Evolutionary conservation across 2,329 filamentous ascomycete genomes (phyloP), one percentile per base, ranked within the genome.

Genomic region (Westerdykella sp.): DNA sequence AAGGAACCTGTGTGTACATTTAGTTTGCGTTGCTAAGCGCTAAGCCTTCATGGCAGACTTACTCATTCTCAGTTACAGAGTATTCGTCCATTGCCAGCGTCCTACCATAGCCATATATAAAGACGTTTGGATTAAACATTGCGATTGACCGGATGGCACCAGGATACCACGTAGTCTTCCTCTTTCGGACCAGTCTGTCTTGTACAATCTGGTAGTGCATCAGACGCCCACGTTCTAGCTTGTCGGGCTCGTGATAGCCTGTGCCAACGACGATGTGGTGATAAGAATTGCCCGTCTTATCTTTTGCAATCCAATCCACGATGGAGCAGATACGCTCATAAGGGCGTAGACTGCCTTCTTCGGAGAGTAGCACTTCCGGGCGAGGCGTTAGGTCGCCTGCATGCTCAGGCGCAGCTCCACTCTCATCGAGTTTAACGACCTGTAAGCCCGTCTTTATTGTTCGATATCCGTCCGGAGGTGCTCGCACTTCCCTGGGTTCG

Each of bases 211-310:
- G 25, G 25, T 28, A 28, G 25, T 28, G 25, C 25, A 28, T 28
- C 11, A 28, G 7, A 28, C 25, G 25, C 25, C 25, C 25, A 7
- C 25, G 25, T 28, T 10, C 25, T 28, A 7, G 25, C 25, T 28
- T 28, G 25, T 12, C 25, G 25, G 4, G 11, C 44, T 37, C 9
- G 41, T 52, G 11, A 63, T 46, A 12, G 9, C 60, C 59, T 13
- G 78, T 79, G 4, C 77, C 73, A 10, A 85, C 73, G 12, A 87
- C 71, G 25, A 87, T 70, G 56, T 81, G 84, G 1, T 77, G 73
- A 62, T 83, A 84, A 0, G 66, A 73, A 43, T 75, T 78, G n/a
- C 70, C 72, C 4, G 52, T 46, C 31, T 78, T 72, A 43, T 78
- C 77, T 25, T 70, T 66, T 48, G 78, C 80, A 5, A 71, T 61